These are phyloP conservation scores for Sphaerulina vaccinii DNA, from an alignment of 2,329 filamentous ascomycete species.

Conservation along the genomic window DNA sequence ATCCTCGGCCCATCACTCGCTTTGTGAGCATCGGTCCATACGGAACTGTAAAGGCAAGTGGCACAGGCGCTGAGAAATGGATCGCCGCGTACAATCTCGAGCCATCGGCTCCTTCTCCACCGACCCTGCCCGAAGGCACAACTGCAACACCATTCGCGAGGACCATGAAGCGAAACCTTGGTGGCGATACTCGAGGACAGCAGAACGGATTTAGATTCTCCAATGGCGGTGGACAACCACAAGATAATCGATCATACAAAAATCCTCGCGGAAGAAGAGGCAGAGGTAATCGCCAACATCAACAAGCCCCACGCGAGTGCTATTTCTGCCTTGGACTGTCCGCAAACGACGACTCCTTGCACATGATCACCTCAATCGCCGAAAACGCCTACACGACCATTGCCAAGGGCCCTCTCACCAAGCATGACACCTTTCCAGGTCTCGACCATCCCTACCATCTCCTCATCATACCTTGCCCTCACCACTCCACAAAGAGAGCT, in stretches of 20 bases:
- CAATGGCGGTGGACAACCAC: slow-evolving; percentile 43
- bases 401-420: slow-evolving; percentile 84
- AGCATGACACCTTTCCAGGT: slow-evolving; percentile 66
- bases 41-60: slow-evolving; percentile 54
- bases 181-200: slow-evolving; percentile 34
- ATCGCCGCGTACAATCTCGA: slow-evolving; percentile 69
- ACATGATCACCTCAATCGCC: slow-evolving; percentile 87
- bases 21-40: slow-evolving; percentile 87
- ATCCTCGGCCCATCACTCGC: slow-evolving; percentile 65
- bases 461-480: slow-evolving; percentile 84
- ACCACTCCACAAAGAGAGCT: slow-evolving; percentile 70
- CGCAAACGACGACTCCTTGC: slow-evolving; percentile 64
- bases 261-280: neutral
- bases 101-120: slow-evolving; percentile 57
- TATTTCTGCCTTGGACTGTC: slow-evolving; percentile 95
- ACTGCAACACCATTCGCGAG: slow-evolving; percentile 72
- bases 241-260: slow-evolving; percentile 7
- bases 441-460: slow-evolving; percentile 80
- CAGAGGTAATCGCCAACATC: slow-evolving; percentile 12
- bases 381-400: slow-evolving; percentile 85
- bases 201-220: slow-evolving; percentile 51
- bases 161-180: slow-evolving; percentile 53
- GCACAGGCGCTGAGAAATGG: slow-evolving; percentile 57
- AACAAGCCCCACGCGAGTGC: slow-evolving; percentile 61
- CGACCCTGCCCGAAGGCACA: slow-evolving; percentile 64